phyloP scores from a whole-genome alignment of 1,139 yeast genomes.

The Zygoascus sp. region DNA sequence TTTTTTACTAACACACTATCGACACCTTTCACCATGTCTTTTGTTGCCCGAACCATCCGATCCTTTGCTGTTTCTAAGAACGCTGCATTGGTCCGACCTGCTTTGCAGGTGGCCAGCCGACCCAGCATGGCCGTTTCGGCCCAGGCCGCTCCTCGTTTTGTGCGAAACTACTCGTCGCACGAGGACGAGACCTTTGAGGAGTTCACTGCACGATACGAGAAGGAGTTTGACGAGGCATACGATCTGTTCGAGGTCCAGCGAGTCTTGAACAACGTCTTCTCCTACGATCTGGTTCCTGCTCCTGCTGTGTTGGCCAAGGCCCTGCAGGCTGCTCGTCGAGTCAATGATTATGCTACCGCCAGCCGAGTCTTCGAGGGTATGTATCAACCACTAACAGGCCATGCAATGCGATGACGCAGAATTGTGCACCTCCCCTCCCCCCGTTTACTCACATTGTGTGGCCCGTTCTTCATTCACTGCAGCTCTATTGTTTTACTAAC shows the following conservation, averaged over 20 bases:
- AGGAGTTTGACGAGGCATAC: constrained; percentile 96
- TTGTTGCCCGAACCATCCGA: constrained; percentile 8
- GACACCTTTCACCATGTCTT: constrained; percentile 6
- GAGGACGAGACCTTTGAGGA: constrained; percentile 93
- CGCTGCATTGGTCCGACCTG: constrained; percentile 1
- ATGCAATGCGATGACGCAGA: too few relatives aligned
- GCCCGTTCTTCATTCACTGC: too few relatives aligned
- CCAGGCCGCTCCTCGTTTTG: constrained; percentile 10
- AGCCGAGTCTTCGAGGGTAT: constrained; percentile 88
- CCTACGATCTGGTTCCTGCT: constrained; percentile 97
- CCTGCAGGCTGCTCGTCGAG: constrained; percentile 97
- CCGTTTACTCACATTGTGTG: too few relatives aligned
- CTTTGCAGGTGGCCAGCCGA: not conserved
- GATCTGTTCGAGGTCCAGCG: constrained; percentile 96
- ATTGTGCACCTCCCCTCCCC: too few relatives aligned
- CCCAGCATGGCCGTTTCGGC: constrained; percentile 5
- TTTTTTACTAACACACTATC: constrained; percentile 4
- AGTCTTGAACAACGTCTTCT: constrained; percentile 92
- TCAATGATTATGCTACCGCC: constrained; percentile 97
- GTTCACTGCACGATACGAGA: constrained; percentile 81
- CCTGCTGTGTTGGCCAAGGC: constrained; percentile 96
- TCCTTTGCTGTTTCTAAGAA: not conserved
- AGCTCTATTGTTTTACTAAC: not conserved
- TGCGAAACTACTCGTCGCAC: constrained; percentile 68
- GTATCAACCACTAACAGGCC: too few relatives aligned